These are phyloP conservation scores for Albophoma yamanashiensis DNA, from an alignment of 2,329 filamentous ascomycete genomes.

Conservation along the genomic window DNA sequence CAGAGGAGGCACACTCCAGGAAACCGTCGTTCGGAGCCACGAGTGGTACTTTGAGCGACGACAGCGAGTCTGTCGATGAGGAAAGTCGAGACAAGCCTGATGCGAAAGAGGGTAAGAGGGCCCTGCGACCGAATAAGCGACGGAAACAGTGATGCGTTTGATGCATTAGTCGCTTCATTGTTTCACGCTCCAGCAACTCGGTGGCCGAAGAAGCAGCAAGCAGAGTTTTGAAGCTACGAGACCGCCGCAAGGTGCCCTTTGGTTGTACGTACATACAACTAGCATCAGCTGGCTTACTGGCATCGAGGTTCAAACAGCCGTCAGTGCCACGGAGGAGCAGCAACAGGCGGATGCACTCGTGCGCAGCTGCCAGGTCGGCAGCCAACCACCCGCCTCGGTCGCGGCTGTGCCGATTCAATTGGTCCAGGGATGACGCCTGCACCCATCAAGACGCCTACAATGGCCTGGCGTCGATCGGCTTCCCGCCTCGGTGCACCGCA, in stretches of 20 bases:
- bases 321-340: neutral
- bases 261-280: neutral
- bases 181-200: slow-evolving; percentile 5
- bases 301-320: neutral
- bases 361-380: neutral
- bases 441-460: neutral
- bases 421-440: neutral
- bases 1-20: slow-evolving; percentile 18
- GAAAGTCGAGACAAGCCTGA: slow-evolving; percentile 8
- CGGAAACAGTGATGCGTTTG: slow-evolving; percentile 11
- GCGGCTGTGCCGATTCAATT: neutral
- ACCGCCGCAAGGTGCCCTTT: neutral
- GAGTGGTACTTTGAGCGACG: slow-evolving; percentile 22
- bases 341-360: neutral
- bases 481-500: neutral
- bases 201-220: neutral
- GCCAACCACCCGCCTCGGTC: neutral
- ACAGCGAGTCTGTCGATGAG: slow-evolving; percentile 18
- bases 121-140: slow-evolving; percentile 12
- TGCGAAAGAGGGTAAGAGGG: neutral
- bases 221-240: neutral
- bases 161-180: slow-evolving; percentile 5
- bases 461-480: neutral
- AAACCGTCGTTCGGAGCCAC: slow-evolving; percentile 20
- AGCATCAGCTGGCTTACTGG: neutral